Conservation (phyloP, 345 rosid species). For the Barbarea vulgaris region DNA sequence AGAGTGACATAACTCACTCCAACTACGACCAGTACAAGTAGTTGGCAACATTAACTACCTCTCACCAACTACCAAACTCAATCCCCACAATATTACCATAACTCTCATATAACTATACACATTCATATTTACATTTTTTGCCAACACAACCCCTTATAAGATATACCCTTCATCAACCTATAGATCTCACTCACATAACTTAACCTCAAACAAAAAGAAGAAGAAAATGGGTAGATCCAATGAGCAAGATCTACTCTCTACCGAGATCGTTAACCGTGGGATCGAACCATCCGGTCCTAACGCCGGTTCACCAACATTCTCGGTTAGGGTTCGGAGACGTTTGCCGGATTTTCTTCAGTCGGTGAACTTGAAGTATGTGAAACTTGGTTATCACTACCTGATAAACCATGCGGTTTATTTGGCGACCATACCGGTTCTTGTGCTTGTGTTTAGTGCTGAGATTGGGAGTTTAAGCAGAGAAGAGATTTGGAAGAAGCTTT, state of each 20-base stretch:
- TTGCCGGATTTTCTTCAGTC: constrained; percentile 95
- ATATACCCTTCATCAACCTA: constrained; percentile 1
- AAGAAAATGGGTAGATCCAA: constrained; percentile 47
- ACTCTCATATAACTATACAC: constrained; percentile 33
- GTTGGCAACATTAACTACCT: constrained; percentile 65
- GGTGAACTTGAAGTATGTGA: constrained; percentile 91
- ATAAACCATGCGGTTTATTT: constrained; percentile 90
- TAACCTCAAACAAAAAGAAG: background rate
- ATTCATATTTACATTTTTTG: constrained; percentile 26
- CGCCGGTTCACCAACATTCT: constrained; percentile 84
- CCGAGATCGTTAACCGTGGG: constrained; percentile 94
- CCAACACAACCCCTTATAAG: constrained; percentile 29
- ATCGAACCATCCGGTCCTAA: constrained; percentile 86
- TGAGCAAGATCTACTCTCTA: constrained; percentile 82
- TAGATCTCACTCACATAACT: constrained; percentile 14
- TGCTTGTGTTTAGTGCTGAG: constrained; percentile 83
- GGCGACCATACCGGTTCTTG: constrained; percentile 83
- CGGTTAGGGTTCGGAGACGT: constrained; percentile 87
- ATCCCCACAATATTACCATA: constrained; percentile 32
- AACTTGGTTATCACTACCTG: constrained; percentile 91
- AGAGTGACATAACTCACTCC: constrained; percentile 49
- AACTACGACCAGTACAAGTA: constrained; percentile 56
- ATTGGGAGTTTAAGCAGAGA: constrained; percentile 82
- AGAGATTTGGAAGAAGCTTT: constrained; percentile 80
- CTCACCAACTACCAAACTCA: constrained; percentile 47